Conservation (phyloP, 2,329 filamentous ascomycete species). For the Endocalyx cinctus region DNA sequence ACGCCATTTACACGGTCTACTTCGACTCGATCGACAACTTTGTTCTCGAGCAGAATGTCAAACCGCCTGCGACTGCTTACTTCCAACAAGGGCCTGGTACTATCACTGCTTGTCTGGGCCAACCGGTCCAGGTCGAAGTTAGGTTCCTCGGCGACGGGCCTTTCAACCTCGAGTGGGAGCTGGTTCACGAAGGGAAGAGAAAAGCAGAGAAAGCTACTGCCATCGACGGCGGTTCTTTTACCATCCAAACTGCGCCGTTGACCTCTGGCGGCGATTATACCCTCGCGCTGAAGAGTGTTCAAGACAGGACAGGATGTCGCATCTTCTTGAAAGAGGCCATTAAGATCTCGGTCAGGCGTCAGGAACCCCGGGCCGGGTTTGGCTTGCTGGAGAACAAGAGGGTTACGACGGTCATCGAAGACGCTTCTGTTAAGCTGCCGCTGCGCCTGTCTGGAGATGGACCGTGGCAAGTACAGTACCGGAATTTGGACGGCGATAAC, state of each 20-base stretch:
- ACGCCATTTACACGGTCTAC: conserved; percentile 70
- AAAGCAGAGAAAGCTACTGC: conserved; percentile 61
- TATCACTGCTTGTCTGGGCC: conserved; percentile 75
- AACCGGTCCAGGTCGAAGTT: conserved; percentile 71
- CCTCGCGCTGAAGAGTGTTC: conserved; percentile 77
- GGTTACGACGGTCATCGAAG: conserved; percentile 70
- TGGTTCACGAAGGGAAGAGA: conserved; percentile 84
- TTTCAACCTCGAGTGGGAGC: conserved; percentile 86
- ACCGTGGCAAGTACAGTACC: conserved; percentile 78
- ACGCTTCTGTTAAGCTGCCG: conserved; percentile 68
- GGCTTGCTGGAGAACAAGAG: conserved; percentile 79
- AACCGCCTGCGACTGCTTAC: conserved; percentile 81
- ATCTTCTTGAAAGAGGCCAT: conserved; percentile 79
- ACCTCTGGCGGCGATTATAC: conserved; percentile 85
- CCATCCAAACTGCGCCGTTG: conserved; percentile 71
- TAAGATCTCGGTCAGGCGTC: conserved; percentile 80
- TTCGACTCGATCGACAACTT: conserved; percentile 24
- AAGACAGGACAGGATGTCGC: conserved; percentile 82
- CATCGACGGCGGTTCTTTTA: conserved; percentile 60
- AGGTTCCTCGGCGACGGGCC: conserved; percentile 76
- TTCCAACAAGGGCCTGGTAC: conserved; percentile 51
- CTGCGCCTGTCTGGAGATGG: conserved; percentile 79
- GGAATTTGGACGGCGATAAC: conserved; percentile 55
- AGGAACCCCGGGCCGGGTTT: conserved; percentile 82
- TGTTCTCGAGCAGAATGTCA: conserved; percentile 78